These are phyloP conservation scores for Heliosperma pusillum DNA, from an alignment of 148 eudicot genomes.

Conservation along the genomic window DNA sequence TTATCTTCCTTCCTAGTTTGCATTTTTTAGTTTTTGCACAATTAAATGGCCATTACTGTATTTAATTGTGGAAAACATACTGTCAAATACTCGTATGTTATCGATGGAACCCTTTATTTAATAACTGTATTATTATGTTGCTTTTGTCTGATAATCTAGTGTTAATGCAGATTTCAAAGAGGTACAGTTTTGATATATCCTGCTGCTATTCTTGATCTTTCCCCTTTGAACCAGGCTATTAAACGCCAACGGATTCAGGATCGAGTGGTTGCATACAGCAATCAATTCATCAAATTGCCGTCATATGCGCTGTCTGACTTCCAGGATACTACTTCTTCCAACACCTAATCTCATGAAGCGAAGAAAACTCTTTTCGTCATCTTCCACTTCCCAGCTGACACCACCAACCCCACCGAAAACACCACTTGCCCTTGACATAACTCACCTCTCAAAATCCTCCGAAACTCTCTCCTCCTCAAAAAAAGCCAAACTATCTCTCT, in stretches of 20 bases:
- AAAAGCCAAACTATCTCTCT: conserved; percentile 37
- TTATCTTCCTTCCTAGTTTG: background rate
- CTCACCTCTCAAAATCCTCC: conserved; percentile 25
- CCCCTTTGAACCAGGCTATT: conserved; percentile 1
- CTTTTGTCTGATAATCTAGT: background rate
- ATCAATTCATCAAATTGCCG: background rate
- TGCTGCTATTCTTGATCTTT: background rate
- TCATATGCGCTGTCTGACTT: conserved; percentile 15
- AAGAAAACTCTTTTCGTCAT: conserved; percentile 16
- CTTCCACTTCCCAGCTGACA: conserved; percentile 15
- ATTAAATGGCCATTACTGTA: background rate
- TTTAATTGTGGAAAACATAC: background rate
- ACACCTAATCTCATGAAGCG: conserved; percentile 33
- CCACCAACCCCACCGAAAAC: conserved; percentile 50
- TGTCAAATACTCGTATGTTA: no score
- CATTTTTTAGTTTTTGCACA: background rate
- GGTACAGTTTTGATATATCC: background rate
- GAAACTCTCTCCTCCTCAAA: conserved; percentile 30
- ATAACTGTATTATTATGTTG: background rate
- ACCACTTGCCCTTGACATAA: conserved; percentile 28
- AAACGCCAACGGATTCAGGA: background rate
- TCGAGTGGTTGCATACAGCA: background rate
- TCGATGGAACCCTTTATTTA: background rate
- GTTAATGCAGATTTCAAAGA: background rate
- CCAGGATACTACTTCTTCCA: background rate